Evolutionary conservation across 2,329 filamentous ascomycete species (phyloP), one percentile per base, ranked within the genome.

Genomic region (Ceratocystis cacaofunesta): DNA sequence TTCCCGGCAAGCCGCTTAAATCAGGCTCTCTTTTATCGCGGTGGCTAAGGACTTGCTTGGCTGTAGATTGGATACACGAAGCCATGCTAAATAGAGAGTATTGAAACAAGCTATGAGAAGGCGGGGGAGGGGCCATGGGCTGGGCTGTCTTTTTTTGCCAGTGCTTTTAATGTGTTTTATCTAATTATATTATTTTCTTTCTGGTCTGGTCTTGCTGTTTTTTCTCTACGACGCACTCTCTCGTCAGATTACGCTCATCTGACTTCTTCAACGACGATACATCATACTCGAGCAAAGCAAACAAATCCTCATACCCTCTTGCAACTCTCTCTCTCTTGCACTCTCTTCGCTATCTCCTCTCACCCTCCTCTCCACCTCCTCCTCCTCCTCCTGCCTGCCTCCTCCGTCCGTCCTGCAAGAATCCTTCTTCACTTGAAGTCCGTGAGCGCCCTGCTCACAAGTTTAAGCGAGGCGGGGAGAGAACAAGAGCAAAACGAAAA

Each of bases 401-500:
- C n/a, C 25, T n/a, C 5, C 25, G 25, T 58, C n/a, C 55, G 12
- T 58, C 55, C 30, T 36, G 15, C 25, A 41, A 41, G 36, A 41
- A 58, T 58, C 55, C 55, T 58, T 58, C 55, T 36, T 15, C 5
- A 19, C 55, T 8, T 58, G 55, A 41, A 10, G 55, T 58, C 55
- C 55, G 55, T 58, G 55, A 58, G 32, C 55, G 55, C 25, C 55
- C 55, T 58, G 25, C 55, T 58, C 55, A 58, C 55, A 58, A 58
- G 55, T 58, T 58, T 58, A 58, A 58, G 55, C 55, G 55, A 58
- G 55, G 55, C 55, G 25, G 25, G 55, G 55, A 12, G 55, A 19
- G 55, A 58, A 58, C 12, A 30, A 30, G 55, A n/a, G 17, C 17
- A 58, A 52, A 25, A 52, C n/a, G 4, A 22, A 52, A 52, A 58